Conservation (phyloP, 306 rosid genomes). For the Senna tora region DNA sequence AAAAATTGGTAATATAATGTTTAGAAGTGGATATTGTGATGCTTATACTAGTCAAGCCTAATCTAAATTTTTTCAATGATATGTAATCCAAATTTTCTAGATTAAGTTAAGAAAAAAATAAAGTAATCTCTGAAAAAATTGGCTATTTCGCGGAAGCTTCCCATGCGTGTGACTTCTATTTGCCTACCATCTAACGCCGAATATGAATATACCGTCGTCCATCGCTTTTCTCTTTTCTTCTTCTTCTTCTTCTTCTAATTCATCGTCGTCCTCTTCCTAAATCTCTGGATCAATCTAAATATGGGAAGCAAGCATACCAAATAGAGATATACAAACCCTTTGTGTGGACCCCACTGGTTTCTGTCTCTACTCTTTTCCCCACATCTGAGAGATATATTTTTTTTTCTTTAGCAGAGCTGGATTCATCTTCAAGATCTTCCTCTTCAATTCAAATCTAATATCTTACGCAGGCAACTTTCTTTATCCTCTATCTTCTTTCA, state of each 20-base stretch:
- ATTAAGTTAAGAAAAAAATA: too few relatives aligned
- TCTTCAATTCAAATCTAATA: conserved; percentile 1
- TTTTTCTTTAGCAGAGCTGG: conserved; percentile 1
- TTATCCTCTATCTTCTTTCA: background rate
- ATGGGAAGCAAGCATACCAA: background rate
- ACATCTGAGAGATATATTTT: background rate
- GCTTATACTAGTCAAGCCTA: too few relatives aligned
- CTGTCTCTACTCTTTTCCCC: background rate
- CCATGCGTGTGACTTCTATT: background rate
- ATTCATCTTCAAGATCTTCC: conserved; percentile 7
- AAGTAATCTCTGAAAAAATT: too few relatives aligned
- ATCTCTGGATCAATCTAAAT: background rate
- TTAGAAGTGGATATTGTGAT: too few relatives aligned
- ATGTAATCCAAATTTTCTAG: too few relatives aligned
- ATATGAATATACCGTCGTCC: background rate
- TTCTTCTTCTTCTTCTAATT: background rate
- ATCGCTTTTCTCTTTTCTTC: background rate
- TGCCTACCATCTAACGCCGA: too few relatives aligned
- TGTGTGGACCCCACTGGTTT: too few relatives aligned
- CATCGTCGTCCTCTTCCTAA: background rate
- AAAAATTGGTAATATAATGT: too few relatives aligned
- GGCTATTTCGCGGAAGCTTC: conserved; percentile 10
- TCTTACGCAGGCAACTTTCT: conserved; percentile 3
- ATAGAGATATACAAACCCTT: background rate
- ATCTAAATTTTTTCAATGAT: too few relatives aligned